Conservation (phyloP, 2,329 filamentous ascomycete genomes). For the Knufia petricola region DNA sequence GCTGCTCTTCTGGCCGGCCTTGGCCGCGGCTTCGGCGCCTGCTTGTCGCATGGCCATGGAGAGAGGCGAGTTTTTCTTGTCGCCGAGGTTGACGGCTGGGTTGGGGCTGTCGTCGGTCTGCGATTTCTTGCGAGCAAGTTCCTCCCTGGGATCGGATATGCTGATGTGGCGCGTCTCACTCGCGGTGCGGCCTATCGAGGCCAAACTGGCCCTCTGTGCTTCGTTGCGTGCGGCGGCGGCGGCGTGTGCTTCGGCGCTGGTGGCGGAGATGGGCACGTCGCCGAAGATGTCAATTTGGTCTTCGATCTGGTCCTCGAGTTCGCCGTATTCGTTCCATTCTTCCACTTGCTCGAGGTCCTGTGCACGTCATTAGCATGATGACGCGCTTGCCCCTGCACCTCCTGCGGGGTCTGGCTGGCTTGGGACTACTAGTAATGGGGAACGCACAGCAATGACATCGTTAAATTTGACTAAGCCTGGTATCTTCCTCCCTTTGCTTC, state of each 20-base stretch:
- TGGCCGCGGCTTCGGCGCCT: conserved; percentile 29
- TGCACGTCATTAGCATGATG: background rate
- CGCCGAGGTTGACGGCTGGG: too few relatives aligned
- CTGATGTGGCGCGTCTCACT: conserved; percentile 22
- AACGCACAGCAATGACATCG: conserved; percentile 69
- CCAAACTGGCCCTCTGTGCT: conserved; percentile 21
- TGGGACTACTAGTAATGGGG: background rate
- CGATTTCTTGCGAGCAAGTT: conserved; percentile 13
- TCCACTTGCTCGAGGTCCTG: conserved; percentile 90
- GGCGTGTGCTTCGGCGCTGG: conserved; percentile 22
- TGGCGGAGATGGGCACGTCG: conserved; percentile 17
- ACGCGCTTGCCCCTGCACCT: too few relatives aligned
- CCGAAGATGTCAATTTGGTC: conserved; percentile 30
- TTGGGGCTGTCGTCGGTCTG: background rate
- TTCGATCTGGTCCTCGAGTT: conserved; percentile 74
- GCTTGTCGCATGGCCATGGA: conserved; percentile 36
- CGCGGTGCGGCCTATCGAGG: conserved; percentile 27
- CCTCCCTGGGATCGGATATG: conserved; percentile 17
- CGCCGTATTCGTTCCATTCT: conserved; percentile 98
- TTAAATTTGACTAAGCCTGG: conserved; percentile 84
- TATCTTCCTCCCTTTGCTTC: conserved; percentile 77
- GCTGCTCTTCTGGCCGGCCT: conserved; percentile 23
- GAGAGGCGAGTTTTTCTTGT: conserved; percentile 30
- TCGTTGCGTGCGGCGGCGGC: conserved; percentile 1
- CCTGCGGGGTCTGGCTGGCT: too few relatives aligned